Evolutionary conservation across 2,329 filamentous ascomycete genomes (phyloP).

Genomic region (Curvularia sp.): DNA sequence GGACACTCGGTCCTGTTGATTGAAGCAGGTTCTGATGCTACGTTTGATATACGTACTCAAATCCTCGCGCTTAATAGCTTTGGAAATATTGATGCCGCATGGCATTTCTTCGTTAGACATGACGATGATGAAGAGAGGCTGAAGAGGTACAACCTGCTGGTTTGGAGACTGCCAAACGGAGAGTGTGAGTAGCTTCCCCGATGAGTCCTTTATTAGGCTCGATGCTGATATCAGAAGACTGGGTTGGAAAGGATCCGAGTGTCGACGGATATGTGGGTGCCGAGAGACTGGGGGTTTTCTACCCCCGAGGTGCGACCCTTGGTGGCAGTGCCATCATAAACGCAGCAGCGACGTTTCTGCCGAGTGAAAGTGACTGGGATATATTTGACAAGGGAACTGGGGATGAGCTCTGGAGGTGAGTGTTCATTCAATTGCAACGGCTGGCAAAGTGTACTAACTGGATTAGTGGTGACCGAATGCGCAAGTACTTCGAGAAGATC

Average conservation of each 20-base stretch:
- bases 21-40: conserved; percentile 62
- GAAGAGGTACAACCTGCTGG: conserved; percentile 52
- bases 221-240: conserved; percentile 9
- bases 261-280: conserved; percentile 47
- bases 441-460: conserved; percentile 4
- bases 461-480: conserved; percentile 23
- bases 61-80: conserved; percentile 57
- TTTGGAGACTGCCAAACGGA: conserved; percentile 25
- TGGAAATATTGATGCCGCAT: conserved; percentile 49
- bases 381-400: conserved; percentile 25
- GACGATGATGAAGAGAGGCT: conserved; percentile 61
- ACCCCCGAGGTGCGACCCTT: conserved; percentile 28
- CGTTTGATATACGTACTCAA: conserved; percentile 54
- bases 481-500: conserved; percentile 26
- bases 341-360: conserved; percentile 25
- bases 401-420: conserved; percentile 27
- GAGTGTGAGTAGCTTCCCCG: conserved; percentile 9
- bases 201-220: neutral
- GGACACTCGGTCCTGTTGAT: conserved; percentile 64
- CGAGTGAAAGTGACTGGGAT: conserved; percentile 31
- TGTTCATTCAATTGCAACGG: neutral
- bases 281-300: conserved; percentile 26
- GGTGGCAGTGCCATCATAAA: conserved; percentile 29
- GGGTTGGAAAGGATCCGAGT: conserved; percentile 25
- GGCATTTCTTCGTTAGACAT: conserved; percentile 68